phyloP scores from a whole-genome alignment of 2,329 filamentous ascomycete species.

The Curvularia spicifera region DNA sequence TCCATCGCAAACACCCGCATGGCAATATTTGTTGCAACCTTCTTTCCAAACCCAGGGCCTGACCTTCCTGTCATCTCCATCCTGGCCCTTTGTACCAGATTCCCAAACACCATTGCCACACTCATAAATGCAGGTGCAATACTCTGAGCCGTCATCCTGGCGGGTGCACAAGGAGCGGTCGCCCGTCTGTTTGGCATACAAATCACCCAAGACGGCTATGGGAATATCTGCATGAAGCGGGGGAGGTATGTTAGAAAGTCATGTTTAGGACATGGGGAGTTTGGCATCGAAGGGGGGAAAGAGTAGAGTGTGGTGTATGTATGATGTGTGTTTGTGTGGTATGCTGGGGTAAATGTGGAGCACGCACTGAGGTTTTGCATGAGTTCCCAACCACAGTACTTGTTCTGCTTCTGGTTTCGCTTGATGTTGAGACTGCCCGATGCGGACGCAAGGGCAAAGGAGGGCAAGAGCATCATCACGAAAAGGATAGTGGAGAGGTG shows the following conservation, averaged over 20 bases:
- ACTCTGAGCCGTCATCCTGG: slow-evolving; percentile 10
- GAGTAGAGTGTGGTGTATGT: neutral
- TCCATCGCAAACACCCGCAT: slow-evolving; percentile 24
- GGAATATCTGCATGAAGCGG: slow-evolving; percentile 12
- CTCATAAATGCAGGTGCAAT: slow-evolving; percentile 28
- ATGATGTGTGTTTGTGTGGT: no score
- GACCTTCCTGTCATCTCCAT: neutral
- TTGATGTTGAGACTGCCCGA: neutral
- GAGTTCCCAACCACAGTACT: slow-evolving; percentile 20
- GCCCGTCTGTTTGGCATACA: slow-evolving; percentile 21
- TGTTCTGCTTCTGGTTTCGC: neutral
- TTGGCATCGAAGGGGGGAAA: neutral
- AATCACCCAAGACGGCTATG: slow-evolving; percentile 17
- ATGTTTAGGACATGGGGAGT: neutral
- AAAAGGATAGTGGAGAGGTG: neutral
- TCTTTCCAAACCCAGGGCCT: slow-evolving; percentile 2
- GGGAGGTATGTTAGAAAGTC: neutral
- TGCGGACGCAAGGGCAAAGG: neutral
- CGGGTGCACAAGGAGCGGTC: slow-evolving; percentile 20
- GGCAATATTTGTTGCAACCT: slow-evolving; percentile 27
- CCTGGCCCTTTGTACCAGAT: neutral
- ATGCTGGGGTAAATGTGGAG: neutral
- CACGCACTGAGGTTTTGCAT: slow-evolving; percentile 17
- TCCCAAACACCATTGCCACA: slow-evolving; percentile 28
- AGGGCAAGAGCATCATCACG: neutral